Percentiles rank a stretch among this genome's conserved stretches.
phyloP scores from a whole-genome alignment of 2,329 filamentous ascomycete species.

The Escovopsis sp. region DNA sequence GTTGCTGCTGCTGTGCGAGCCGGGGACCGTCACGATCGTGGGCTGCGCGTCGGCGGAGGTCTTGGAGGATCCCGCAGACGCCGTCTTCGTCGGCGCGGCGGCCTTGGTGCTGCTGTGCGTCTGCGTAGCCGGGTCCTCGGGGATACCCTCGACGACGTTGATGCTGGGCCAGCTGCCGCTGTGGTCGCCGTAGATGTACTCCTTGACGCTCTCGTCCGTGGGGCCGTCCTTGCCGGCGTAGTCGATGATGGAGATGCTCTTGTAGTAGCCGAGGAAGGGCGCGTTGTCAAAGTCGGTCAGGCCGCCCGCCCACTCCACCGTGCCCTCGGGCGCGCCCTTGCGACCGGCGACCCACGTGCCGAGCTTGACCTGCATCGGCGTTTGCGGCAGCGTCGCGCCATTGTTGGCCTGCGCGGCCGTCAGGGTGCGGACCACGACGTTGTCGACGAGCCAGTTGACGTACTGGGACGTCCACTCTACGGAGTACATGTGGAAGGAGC shows the following conservation, averaged over 20 bases:
- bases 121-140: constrained; percentile 8
- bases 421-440: constrained; percentile 43
- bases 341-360: constrained; percentile 52
- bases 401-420: constrained; percentile 40
- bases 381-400: constrained; percentile 48
- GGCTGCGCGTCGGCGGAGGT: constrained; percentile 9
- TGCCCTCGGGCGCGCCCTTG: constrained; percentile 46
- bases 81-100: constrained; percentile 4
- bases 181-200: constrained; percentile 37
- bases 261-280: constrained; percentile 42
- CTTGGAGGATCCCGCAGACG: constrained; percentile 4
- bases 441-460: constrained; percentile 52
- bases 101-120: constrained; percentile 4
- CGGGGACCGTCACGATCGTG: constrained; percentile 6
- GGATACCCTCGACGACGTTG: constrained; percentile 28
- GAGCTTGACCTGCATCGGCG: constrained; percentile 55
- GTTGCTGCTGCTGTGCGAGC: constrained; percentile 6
- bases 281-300: constrained; percentile 36
- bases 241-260: constrained; percentile 38
- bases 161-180: constrained; percentile 36
- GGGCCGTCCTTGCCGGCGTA: constrained; percentile 33
- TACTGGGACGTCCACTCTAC: constrained; percentile 51
- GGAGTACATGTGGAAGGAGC: constrained; percentile 47
- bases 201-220: constrained; percentile 24
- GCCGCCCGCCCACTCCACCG: constrained; percentile 56